These are phyloP conservation scores for Cylindricascospora bacillispora DNA, from an alignment of 1,139 yeast genomes.

Conservation along the genomic window DNA sequence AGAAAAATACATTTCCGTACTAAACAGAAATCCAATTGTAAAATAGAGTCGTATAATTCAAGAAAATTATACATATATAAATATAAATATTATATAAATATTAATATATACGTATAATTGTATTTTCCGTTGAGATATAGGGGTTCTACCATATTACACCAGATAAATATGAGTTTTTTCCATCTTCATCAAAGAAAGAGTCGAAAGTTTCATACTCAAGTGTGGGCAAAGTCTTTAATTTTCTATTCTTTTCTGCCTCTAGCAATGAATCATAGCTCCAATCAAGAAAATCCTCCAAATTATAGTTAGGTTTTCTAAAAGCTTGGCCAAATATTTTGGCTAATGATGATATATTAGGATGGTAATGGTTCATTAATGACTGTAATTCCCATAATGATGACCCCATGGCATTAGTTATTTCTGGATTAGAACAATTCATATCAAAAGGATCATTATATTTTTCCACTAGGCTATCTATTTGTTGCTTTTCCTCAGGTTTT, in stretches of 20 bases:
- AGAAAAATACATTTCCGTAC: too few relatives aligned
- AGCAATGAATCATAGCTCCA: constrained; percentile 72
- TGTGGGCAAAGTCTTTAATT: constrained; percentile 58
- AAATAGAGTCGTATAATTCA: neutral
- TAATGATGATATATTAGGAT: constrained; percentile 87
- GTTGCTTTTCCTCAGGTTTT: constrained; percentile 20
- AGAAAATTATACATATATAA: neutral
- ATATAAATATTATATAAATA: neutral
- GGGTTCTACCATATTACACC: constrained; percentile 17
- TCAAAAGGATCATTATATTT: constrained; percentile 56
- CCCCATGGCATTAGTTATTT: constrained; percentile 62
- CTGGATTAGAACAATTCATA: constrained; percentile 54
- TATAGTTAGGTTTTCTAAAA: constrained; percentile 73
- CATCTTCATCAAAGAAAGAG: constrained; percentile 6
- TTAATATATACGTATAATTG: neutral
- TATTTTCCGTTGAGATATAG: neutral
- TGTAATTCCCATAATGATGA: constrained; percentile 91
- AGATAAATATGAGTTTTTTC: constrained; percentile 9
- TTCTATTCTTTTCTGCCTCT: constrained; percentile 63
- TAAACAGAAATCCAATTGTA: too few relatives aligned
- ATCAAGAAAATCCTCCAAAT: constrained; percentile 87
- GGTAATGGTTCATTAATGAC: constrained; percentile 74
- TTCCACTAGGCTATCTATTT: constrained; percentile 16
- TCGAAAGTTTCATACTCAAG: constrained; percentile 51
- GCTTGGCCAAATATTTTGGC: constrained; percentile 86